Conservation (phyloP, 257 asterid species). For the Linderniella brevidens region DNA sequence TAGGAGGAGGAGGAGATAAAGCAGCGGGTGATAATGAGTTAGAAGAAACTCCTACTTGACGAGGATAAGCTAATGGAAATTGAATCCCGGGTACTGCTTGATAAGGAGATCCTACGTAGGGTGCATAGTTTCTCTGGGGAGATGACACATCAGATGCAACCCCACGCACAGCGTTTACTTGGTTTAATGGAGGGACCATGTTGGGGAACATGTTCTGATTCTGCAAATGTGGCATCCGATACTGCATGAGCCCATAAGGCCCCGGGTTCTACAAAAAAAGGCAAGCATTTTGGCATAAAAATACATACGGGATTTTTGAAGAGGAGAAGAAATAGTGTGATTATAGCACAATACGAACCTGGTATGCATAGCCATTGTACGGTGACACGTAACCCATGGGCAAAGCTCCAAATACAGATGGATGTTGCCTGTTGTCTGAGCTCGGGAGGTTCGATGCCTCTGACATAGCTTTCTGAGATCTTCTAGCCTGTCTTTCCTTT, state of each 20-base stretch:
- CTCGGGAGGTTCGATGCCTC: constrained; percentile 35
- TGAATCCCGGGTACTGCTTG: constrained; percentile 57
- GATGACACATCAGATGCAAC: constrained; percentile 37
- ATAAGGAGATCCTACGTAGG: constrained; percentile 49
- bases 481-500: constrained; percentile 82
- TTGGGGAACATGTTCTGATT: constrained; percentile 53
- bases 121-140: constrained; percentile 52
- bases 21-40: constrained; percentile 43
- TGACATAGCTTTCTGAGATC: constrained; percentile 76
- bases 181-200: constrained; percentile 48
- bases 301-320: background rate
- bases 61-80: constrained; percentile 52
- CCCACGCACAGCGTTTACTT: constrained; percentile 51
- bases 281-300: constrained; percentile 10
- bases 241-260: constrained; percentile 73
- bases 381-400: constrained; percentile 87
- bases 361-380: constrained; percentile 86
- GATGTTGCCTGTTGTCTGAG: constrained; percentile 54
- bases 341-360: constrained; percentile 25
- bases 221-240: constrained; percentile 65
- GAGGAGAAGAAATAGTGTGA: background rate
- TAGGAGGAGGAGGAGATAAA: constrained; percentile 19
- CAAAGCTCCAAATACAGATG: constrained; percentile 61
- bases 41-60: constrained; percentile 32
- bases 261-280: constrained; percentile 70